Base-by-base conservation (phyloP, 371 early-diverging fungal species). In the Mortierella polycephala region DNA sequence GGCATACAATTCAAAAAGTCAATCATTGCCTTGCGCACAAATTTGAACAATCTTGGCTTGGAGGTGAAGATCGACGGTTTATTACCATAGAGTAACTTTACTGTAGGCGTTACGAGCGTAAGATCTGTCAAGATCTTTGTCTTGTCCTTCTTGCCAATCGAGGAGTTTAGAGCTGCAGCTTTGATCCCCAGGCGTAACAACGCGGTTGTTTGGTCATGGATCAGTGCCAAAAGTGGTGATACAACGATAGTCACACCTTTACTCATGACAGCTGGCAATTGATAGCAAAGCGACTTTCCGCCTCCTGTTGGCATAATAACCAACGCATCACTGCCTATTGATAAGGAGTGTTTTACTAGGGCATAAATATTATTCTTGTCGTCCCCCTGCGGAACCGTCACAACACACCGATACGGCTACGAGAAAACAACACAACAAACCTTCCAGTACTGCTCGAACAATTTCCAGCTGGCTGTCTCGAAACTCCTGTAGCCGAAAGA, bases 301-400 rank as follows among this genome's bases (percentile, higher is more conserved):
- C 94, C 95, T 39, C 96, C 96, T 2, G 96, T 96, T 0, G 96
- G 96, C 87, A 95, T 90, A 21, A 96, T 88, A 1, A 95, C 92
- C 74, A 97, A 90, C 3, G 90, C 84, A 77, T 96, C 96, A 44
- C 88, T 83, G 11, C 57, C 79, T 79, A 62, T 3, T 1, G n/a
- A n/a, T 0, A 37, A 1, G 54, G 42, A 23, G 13, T 20, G 30
- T 6, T 23, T 12, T 16, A 20, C 12, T 5, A 2, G 30, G 11
- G 42, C 11, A 10, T 16, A 9, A 13, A 50, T 61, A 5, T 37
- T 16, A 5, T 4, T 37, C 5, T 1, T 23, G 18, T 39, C 21
- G 21, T 18, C n/a, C n/a, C n/a, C n/a, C n/a, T n/a, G n/a, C n/a
- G n/a, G n/a, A n/a, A n/a, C n/a, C n/a, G n/a, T n/a, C n/a, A n/a